Base-by-base conservation (phyloP, 2,329 filamentous ascomycete species). In the Huntiella abstrusa region DNA sequence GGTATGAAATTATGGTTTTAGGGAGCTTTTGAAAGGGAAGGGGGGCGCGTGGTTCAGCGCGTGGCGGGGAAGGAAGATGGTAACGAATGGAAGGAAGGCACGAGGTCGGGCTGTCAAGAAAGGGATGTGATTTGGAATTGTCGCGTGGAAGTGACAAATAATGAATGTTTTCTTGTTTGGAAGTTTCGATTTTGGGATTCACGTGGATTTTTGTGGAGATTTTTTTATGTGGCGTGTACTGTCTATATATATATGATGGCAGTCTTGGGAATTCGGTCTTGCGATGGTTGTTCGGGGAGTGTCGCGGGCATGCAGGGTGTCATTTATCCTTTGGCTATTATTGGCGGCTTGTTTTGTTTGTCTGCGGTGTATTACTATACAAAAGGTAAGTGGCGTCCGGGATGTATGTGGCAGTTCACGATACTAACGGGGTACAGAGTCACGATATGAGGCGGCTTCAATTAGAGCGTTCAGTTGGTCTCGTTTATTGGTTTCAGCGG, bases 351-450 rank as follows among this genome's bases (percentile, higher is more conserved):
- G 10, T 48, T 48, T 33, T 48, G 46, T 36, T 12, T 48, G 8
- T 45, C 36, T 4, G 35, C 43, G 17, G 22, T 45, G 4, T 48
- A 48, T 32, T 48, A 48, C 41, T 48, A 48, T 42, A 37, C 42
- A 7, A 48, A 48, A 22, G 46, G 46, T 48, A n/a, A 10, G 16
- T 41, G 11, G 19, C 19, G 5, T 32, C 4, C 7, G 19, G 4
- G n/a, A 13, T n/a, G 3, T 22, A 16, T 17, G n/a, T 43, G 13
- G 3, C 7, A 15, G 37, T 17, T 17, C 7, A 12, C 19, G 6
- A 40, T 40, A 43, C 35, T 39, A 40, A 39, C 35, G 8, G 11
- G n/a, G n/a, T 17, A 13, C 33, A 48, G 46, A 48, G 36, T 45
- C 41, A 6, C 46, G 46, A 28, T 45, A 48, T 36, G 46, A 48